phyloP scores from a whole-genome alignment of 225 moss, liverwort and hornwort genomes.

The Straminergon stramineum region DNA sequence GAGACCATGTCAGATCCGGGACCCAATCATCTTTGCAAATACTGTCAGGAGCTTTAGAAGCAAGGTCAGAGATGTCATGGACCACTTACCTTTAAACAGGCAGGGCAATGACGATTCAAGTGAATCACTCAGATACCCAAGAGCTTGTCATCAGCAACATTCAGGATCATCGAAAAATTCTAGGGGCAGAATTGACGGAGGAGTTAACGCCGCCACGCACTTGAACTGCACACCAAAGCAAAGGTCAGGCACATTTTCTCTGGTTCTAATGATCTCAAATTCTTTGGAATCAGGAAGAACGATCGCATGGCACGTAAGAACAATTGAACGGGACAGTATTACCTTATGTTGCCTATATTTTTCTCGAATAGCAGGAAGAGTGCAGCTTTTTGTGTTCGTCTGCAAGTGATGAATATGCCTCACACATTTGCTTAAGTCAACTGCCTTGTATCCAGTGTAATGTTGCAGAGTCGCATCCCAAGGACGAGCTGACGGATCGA shows the following conservation, averaged over 20 bases:
- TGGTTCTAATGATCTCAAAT: no score
- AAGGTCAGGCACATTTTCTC: constrained; percentile 13
- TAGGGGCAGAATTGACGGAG: not conserved
- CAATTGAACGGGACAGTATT: not conserved
- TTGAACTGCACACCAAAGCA: constrained; percentile 16
- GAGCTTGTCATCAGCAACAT: not conserved
- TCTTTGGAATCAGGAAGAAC: not conserved
- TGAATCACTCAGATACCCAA: not conserved
- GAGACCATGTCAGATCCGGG: not conserved
- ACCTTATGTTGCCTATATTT: constrained; percentile 76
- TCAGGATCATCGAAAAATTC: constrained; percentile 7
- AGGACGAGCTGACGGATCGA: constrained; percentile 38
- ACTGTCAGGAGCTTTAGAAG: not conserved
- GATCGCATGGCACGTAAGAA: not conserved
- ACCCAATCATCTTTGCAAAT: not conserved
- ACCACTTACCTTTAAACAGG: not conserved
- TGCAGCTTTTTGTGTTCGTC: constrained; percentile 37
- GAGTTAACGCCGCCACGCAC: constrained; percentile 21
- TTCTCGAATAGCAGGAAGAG: constrained; percentile 63
- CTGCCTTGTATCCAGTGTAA: constrained; percentile 61
- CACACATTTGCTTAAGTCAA: constrained; percentile 47
- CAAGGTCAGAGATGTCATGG: not conserved
- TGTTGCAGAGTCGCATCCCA: constrained; percentile 70
- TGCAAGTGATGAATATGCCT: constrained; percentile 60
- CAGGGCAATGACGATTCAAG: not conserved